Evolutionary conservation across 2,329 filamentous ascomycete genomes (phyloP).

Genomic region (Aureobasidium sp.): DNA sequence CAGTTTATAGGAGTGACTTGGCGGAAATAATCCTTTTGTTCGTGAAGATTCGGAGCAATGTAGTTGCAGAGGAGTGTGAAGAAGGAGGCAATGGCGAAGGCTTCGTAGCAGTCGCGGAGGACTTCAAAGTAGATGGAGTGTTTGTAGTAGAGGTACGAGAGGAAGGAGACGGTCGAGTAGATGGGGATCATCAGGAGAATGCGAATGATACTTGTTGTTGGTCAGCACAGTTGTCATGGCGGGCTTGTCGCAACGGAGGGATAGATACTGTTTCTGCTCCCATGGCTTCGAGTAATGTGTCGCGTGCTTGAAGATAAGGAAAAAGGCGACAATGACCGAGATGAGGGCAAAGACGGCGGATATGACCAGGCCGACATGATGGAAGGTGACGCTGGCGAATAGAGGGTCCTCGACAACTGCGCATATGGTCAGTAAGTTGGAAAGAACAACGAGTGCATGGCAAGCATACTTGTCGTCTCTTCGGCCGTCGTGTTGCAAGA

Average conservation of each 20-base stretch:
- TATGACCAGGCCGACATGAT: conserved; percentile 49
- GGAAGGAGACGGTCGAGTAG: conserved; percentile 67
- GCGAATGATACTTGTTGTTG: conserved; percentile 62
- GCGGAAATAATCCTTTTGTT: conserved; percentile 77
- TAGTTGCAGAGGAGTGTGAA: conserved; percentile 79
- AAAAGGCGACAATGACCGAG: conserved; percentile 45
- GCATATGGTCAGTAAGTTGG: background rate
- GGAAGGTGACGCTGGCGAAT: conserved; percentile 48
- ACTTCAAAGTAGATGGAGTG: conserved; percentile 76
- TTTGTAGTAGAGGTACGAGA: conserved; percentile 67
- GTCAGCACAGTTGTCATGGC: background rate
- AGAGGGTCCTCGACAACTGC: conserved; percentile 44
- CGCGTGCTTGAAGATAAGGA: conserved; percentile 51
- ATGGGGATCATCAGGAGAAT: conserved; percentile 85
- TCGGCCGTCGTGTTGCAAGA: conserved; percentile 46
- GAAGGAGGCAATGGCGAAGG: conserved; percentile 81
- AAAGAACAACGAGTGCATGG: too few species aligned
- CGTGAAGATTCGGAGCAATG: conserved; percentile 66
- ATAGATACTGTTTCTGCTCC: conserved; percentile 52
- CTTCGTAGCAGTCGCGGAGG: conserved; percentile 78
- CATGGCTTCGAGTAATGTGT: conserved; percentile 53
- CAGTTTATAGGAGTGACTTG: conserved; percentile 61
- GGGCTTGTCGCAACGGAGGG: background rate
- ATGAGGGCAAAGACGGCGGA: conserved; percentile 47
- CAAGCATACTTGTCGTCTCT: conserved; percentile 36